Evolutionary conservation across 2,329 filamentous ascomycete species (phyloP), one percentile per base, ranked within the genome.

Genomic region (Aspergillus novofumigatus): DNA sequence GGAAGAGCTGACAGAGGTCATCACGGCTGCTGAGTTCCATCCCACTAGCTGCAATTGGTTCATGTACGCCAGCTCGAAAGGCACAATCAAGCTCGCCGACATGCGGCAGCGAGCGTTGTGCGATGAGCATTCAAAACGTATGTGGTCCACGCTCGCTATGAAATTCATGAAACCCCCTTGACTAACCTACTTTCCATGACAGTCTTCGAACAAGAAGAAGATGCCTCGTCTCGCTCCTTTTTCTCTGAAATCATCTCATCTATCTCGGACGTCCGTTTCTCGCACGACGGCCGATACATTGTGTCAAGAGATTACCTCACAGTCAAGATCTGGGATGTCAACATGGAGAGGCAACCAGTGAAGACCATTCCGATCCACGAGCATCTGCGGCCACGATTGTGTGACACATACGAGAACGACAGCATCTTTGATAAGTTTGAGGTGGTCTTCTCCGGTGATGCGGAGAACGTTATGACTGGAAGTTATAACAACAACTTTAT

Each of bases 401-500:
- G 94, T 76, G 94, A 99, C 72, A 99, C 94, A 2, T 99, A 99
- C 69, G 94, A 99, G 78, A 99, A 99, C 69, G 94, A 99, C 72
- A 96, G 92, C 75, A 99, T 99, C 71, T 99, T 99, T 72, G 94
- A 99, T 84, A 99, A 99, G 77, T 99, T 99, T 65, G 94, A 99
- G 77, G 94, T 99, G 45, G 93, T 97, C 53, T 99, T 99, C 79
- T 97, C 93, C 1, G 94, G 94, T 25, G 93, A 97, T 75, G 91
- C 92, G 42, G 95, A 96, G 83, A 97, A 99, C 68, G 94, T 97
- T 64, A 99, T 99, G 94, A 99, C 94, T 5, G 94, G 94, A 67
- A 97, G 92, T 73, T 99, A 99, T 82, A 99, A 99, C 83, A 99
- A 99, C 81, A 99, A 99, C 80, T 97, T 99, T 82, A 99, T 99